A percentile compares a stretch with the other conserved stretches of the same genome.
Evolutionary conservation across 257 asterid genomes (phyloP).

Genomic region (Fraxinus cuspidata): DNA sequence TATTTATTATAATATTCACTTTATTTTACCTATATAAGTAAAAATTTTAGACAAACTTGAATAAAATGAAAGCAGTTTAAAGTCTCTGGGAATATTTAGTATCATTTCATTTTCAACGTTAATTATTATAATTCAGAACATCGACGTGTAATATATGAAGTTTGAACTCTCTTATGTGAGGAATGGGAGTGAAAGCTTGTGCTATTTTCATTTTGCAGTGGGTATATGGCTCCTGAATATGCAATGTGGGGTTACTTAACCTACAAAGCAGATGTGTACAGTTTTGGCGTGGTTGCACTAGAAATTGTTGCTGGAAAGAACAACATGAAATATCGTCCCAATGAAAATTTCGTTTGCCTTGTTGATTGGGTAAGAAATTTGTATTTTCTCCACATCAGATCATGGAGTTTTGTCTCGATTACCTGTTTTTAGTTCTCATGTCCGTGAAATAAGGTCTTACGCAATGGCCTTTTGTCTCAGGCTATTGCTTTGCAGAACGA

Average conservation of each 20-base stretch:
- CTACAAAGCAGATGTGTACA: constrained; percentile 64
- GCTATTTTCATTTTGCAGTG: not conserved
- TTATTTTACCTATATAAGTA: not conserved
- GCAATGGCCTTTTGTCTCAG: constrained; percentile 26
- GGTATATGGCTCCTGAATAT: not conserved
- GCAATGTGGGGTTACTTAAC: constrained; percentile 61
- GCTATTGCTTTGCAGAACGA: constrained; percentile 56
- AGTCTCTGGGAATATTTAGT: not conserved
- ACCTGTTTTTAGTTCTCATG: not conserved
- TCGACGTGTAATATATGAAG: not conserved
- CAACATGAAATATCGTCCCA: constrained; percentile 54
- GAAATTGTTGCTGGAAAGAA: constrained; percentile 62
- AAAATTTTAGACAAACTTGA: not conserved
- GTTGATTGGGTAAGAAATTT: constrained; percentile 61
- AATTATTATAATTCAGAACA: too few species aligned
- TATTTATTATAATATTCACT: not conserved
- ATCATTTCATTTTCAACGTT: not conserved
- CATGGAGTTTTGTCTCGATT: not conserved
- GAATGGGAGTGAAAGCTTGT: not conserved
- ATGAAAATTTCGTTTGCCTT: constrained; percentile 55
- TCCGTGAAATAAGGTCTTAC: not conserved
- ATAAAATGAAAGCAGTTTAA: not conserved
- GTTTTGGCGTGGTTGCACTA: constrained; percentile 64
- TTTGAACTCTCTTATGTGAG: not conserved
- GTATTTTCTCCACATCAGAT: not conserved